phyloP scores from a whole-genome alignment of 31 red algal genomes.

The Endocladia muricata region DNA sequence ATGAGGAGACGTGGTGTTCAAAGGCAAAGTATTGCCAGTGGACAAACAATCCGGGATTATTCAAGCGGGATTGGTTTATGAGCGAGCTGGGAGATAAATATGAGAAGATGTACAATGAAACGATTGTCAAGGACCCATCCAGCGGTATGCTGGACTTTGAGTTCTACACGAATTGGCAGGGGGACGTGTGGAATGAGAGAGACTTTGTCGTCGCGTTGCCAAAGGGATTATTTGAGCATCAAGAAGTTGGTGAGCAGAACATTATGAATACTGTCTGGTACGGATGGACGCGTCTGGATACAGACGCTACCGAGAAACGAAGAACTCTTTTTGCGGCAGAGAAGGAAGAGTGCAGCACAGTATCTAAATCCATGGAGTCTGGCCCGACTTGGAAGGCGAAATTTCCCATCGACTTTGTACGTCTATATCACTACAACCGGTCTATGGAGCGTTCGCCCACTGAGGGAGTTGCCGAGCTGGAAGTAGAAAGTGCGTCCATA shows the following conservation, averaged over 20 bases:
- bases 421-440: slow-evolving; percentile 32
- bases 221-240: slow-evolving; percentile 53
- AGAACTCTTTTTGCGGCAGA: slow-evolving; percentile 7
- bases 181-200: slow-evolving; percentile 41
- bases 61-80: slow-evolving; percentile 54
- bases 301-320: slow-evolving; percentile 41
- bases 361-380: slow-evolving; percentile 10
- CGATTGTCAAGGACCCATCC: neutral
- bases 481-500: neutral
- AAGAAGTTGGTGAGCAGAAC: slow-evolving; percentile 59
- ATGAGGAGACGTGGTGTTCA: slow-evolving; percentile 35
- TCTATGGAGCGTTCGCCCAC: slow-evolving; percentile 14
- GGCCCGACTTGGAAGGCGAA: slow-evolving; percentile 20
- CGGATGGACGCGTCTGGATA: slow-evolving; percentile 46
- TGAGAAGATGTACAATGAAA: slow-evolving; percentile 16
- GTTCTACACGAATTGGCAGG: slow-evolving; percentile 68
- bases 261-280: slow-evolving; percentile 67
- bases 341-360: neutral
- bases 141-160: slow-evolving; percentile 66
- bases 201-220: slow-evolving; percentile 48
- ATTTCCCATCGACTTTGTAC: slow-evolving; percentile 57
- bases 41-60: slow-evolving; percentile 75
- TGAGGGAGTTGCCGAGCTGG: slow-evolving; percentile 15
- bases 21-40: slow-evolving; percentile 67
- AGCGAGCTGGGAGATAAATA: slow-evolving; percentile 28